Conservation (phyloP, 176 grass and related monocot species). For the Carex pumila region DNA sequence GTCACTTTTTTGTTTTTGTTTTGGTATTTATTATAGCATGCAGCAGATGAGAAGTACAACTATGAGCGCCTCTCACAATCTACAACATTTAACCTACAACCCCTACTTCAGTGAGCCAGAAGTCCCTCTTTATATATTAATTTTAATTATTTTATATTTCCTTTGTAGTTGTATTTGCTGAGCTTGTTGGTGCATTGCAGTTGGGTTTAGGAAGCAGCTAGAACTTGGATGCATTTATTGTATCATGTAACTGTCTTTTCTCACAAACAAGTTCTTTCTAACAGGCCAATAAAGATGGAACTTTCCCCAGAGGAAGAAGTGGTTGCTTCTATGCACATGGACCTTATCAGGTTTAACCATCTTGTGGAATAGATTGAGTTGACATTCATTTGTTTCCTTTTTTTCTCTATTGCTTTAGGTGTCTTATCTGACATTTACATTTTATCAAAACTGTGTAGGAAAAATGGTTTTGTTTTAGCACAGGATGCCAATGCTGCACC, state of each 20-base stretch:
- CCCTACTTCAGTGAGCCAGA: slow-evolving; percentile 83
- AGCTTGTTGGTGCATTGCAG: background rate
- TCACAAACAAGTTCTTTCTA: slow-evolving; percentile 18
- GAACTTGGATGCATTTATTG: background rate
- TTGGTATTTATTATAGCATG: slow-evolving; percentile 59
- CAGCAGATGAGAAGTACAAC: slow-evolving; percentile 97
- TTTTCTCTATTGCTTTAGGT: background rate
- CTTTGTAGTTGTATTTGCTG: background rate
- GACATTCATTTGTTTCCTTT: background rate
- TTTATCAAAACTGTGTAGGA: slow-evolving; percentile 41
- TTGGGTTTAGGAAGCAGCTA: background rate
- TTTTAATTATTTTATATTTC: slow-evolving; percentile 1
- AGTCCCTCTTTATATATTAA: slow-evolving; percentile 25
- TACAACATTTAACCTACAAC: slow-evolving; percentile 86
- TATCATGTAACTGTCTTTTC: slow-evolving; percentile 5
- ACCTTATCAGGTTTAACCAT: slow-evolving; percentile 67
- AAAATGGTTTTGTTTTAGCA: slow-evolving; percentile 86
- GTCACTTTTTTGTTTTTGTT: background rate
- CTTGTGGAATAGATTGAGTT: background rate
- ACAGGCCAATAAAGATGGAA: slow-evolving; percentile 83
- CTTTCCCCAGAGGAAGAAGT: slow-evolving; percentile 94
- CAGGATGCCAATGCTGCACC: slow-evolving; percentile 70
- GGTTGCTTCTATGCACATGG: slow-evolving; percentile 78
- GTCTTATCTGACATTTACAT: slow-evolving; percentile 1
- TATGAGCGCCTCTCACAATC: slow-evolving; percentile 87